These are phyloP conservation scores for Sarocladium brachiariae DNA, from an alignment of 2,329 filamentous ascomycete genomes.

Conservation along the genomic window DNA sequence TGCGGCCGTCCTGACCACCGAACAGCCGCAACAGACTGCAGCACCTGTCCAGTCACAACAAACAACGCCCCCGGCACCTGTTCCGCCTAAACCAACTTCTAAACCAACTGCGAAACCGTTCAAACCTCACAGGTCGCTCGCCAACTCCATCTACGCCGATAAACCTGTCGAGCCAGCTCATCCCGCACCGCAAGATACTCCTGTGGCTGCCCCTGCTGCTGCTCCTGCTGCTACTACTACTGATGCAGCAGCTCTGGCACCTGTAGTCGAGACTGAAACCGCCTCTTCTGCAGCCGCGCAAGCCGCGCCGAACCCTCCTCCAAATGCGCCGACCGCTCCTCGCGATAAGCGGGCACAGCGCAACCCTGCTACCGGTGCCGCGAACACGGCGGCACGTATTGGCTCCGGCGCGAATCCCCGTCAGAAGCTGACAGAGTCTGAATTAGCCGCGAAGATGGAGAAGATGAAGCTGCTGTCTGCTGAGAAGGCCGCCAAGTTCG, in stretches of 20 bases:
- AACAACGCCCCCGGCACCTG: slow-evolving; percentile 10
- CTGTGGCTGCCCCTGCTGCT: background rate
- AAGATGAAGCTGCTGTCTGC: slow-evolving; percentile 52
- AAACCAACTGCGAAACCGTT: slow-evolving; percentile 10
- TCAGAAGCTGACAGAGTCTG: slow-evolving; percentile 51
- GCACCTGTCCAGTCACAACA: slow-evolving; percentile 13
- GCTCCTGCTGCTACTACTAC: too few species aligned
- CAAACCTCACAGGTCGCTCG: slow-evolving; percentile 18
- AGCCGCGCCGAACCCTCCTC: slow-evolving; percentile 19
- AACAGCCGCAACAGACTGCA: slow-evolving; percentile 8
- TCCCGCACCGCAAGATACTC: background rate
- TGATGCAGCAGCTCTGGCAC: too few species aligned
- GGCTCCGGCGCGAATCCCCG: slow-evolving; percentile 52
- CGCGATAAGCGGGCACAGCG: slow-evolving; percentile 12
- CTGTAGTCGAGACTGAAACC: slow-evolving; percentile 4
- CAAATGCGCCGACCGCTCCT: slow-evolving; percentile 25
- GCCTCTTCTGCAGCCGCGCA: slow-evolving; percentile 14
- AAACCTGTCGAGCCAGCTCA: slow-evolving; percentile 17
- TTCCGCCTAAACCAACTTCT: slow-evolving; percentile 10
- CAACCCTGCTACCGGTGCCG: slow-evolving; percentile 14
- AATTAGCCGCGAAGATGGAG: slow-evolving; percentile 54
- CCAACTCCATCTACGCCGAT: slow-evolving; percentile 27
- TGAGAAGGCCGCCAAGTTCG: slow-evolving; percentile 52
- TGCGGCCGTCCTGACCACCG: slow-evolving; percentile 21
- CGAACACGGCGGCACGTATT: slow-evolving; percentile 34